phyloP scores from a whole-genome alignment of 306 rosid species.

The Begonia loranthoides region DNA sequence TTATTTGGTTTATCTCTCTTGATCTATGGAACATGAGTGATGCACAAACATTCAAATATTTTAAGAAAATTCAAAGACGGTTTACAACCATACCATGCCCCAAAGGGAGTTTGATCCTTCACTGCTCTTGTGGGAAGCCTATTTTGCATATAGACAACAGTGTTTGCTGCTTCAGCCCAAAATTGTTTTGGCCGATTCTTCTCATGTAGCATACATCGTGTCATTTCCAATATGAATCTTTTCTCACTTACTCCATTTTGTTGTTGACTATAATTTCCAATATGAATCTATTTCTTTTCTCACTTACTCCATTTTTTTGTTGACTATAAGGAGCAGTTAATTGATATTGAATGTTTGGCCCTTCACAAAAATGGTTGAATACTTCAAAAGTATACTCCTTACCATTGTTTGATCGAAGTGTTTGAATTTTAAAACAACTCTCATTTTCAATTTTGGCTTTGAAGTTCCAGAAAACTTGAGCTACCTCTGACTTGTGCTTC shows the following conservation, averaged over 20 bases:
- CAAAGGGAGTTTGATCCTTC: not conserved
- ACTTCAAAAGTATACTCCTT: not conserved
- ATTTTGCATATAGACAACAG: not conserved
- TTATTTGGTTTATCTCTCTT: not conserved
- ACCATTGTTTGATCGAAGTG: not conserved
- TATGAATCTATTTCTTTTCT: not conserved
- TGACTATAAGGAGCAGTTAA: constrained; percentile 1
- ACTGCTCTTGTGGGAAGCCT: constrained; percentile 1
- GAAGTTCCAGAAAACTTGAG: too few relatives aligned
- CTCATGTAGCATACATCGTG: not conserved
- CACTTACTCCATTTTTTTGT: constrained; percentile 4
- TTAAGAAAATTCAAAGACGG: not conserved
- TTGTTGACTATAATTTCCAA: constrained; percentile 5
- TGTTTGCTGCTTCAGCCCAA: constrained; percentile 3
- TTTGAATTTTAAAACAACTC: too few relatives aligned
- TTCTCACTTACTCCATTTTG: constrained; percentile 3
- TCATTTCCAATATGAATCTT: constrained; percentile 1
- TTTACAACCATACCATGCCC: not conserved
- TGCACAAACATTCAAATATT: not conserved
- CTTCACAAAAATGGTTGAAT: not conserved
- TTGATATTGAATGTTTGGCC: not conserved
- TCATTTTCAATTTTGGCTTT: too few relatives aligned
- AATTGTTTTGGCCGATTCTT: not conserved
- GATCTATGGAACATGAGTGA: not conserved
- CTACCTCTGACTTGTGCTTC: not conserved